Percentiles rank a stretch among this genome's conserved stretches.
Conservation (phyloP, 31 red algal species). For the Endocladia muricata region DNA sequence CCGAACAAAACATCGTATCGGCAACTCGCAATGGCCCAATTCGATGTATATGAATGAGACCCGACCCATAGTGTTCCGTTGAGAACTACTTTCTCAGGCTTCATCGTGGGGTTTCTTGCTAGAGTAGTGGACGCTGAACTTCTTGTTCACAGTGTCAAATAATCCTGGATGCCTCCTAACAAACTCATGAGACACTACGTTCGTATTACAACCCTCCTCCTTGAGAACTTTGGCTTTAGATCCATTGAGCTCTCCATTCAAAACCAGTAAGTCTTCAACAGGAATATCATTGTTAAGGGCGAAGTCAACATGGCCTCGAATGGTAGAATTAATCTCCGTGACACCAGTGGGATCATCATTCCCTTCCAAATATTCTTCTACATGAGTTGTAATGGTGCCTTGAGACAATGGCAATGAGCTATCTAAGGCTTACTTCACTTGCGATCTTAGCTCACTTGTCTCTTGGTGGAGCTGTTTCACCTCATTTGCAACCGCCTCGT, state of each 20-base stretch:
- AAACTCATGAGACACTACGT: neutral
- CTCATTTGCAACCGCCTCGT: too few relatives aligned
- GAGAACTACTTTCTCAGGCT: neutral
- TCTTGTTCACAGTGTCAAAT: neutral
- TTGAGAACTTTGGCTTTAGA: neutral
- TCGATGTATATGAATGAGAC: neutral
- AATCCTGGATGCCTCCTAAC: neutral
- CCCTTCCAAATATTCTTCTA: too few relatives aligned
- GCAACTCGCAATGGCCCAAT: neutral
- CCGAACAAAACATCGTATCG: neutral
- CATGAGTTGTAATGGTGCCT: too few relatives aligned
- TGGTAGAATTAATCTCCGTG: too few relatives aligned
- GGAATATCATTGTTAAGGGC: too few relatives aligned
- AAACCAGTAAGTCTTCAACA: slow-evolving; percentile 4
- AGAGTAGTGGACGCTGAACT: neutral
- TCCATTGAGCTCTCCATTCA: neutral
- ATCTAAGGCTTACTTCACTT: too few relatives aligned
- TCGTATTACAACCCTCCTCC: slow-evolving; percentile 7
- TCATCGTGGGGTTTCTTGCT: neutral
- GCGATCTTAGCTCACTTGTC: too few relatives aligned
- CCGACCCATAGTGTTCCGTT: slow-evolving; percentile 1
- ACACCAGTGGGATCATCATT: too few relatives aligned
- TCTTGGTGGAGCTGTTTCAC: too few relatives aligned
- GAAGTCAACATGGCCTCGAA: too few relatives aligned
- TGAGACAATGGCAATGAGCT: too few relatives aligned